A percentile compares a stretch with the other conserved stretches of the same genome.
These are phyloP conservation scores for Casuarina glauca DNA, from an alignment of 306 rosid genomes.

Conservation along the genomic window DNA sequence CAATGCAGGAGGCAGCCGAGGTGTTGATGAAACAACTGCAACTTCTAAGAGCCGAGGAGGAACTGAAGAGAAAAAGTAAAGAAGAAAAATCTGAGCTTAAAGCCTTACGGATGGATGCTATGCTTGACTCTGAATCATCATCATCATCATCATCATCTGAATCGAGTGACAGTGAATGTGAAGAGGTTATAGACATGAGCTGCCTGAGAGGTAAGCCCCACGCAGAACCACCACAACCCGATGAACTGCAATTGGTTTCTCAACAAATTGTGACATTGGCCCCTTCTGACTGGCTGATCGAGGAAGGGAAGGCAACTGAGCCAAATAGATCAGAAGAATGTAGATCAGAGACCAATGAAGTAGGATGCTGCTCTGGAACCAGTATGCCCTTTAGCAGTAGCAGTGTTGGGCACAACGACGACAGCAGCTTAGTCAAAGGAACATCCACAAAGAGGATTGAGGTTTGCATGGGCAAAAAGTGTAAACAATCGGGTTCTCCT, in stretches of 20 bases:
- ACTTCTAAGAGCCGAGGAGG: slow-evolving; percentile 56
- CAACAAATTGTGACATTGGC: slow-evolving; percentile 18
- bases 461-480: slow-evolving; percentile 90
- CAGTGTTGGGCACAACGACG: slow-evolving; percentile 19
- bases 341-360: slow-evolving; percentile 11
- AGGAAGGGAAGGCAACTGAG: slow-evolving; percentile 9
- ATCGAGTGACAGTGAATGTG: slow-evolving; percentile 70
- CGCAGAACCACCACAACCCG: slow-evolving; percentile 25
- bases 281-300: slow-evolving; percentile 10
- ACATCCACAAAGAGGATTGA: slow-evolving; percentile 55
- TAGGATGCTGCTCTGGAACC: slow-evolving; percentile 28
- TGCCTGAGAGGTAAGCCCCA: slow-evolving; percentile 28
- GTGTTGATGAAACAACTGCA: slow-evolving; percentile 48
- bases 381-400: slow-evolving; percentile 23
- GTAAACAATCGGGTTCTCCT: slow-evolving; percentile 65
- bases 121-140: slow-evolving; percentile 42
- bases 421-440: slow-evolving; percentile 8
- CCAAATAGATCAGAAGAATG: slow-evolving; percentile 10
- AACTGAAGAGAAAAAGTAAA: slow-evolving; percentile 56
- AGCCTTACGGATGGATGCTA: slow-evolving; percentile 39
- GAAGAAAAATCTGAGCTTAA: slow-evolving; percentile 56
- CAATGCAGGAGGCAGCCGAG: slow-evolving; percentile 53
- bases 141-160: slow-evolving; percentile 71
- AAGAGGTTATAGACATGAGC: slow-evolving; percentile 43
- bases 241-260: slow-evolving; percentile 15